Evolutionary conservation across 2,329 filamentous ascomycete species (phyloP), one percentile per base, ranked within the genome.

Genomic region (Ophidiomyces ophidiicola): DNA sequence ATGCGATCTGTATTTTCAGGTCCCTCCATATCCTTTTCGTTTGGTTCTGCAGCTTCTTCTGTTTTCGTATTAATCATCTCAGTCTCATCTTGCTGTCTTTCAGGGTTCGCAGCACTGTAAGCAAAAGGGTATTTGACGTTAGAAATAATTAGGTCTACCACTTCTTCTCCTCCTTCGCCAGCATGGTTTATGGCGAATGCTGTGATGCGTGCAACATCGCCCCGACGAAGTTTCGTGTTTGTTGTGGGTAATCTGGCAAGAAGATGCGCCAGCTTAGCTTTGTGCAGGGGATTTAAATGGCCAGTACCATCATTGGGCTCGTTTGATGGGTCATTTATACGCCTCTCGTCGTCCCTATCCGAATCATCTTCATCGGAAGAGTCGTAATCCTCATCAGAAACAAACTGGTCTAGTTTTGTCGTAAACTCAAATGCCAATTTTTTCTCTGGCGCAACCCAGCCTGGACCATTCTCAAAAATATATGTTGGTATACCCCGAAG

Each of bases 181-280:
- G 86, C 82, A 56, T 96, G 85, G 2, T 79, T 80, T 41, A 96
- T 85, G 8, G 87, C 87, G 60, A 96, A 94, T 2, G 80, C 74
- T 1, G 87, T 88, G 2, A 94, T 70, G 4, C 86, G 74, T 1
- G 85, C 87, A 32, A 96, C 75, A 53, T 96, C 85, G 2, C 85
- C 86, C 53, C 84, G 84, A 19, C 83, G 74, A 18, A 94, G 68
- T 48, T 74, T 80, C 2, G 78, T 74, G 26, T 84, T 75, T 3
- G 74, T 77, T 2, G 77, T 82, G 0, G 90, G 90, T 18, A 96
- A 66, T 11, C 86, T 76, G 2, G 82, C 76, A n/a, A 96, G 69
- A 6, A 94, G 66, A 59, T 92, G 84, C 0, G 82, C 76, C 4
- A 96, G 69, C 59, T 85, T 86, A 0, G 87, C 81, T 53, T 88